These are phyloP conservation scores for Platanthera guangdongensis DNA, from an alignment of 106 monocot genomes.

Conservation along the genomic window DNA sequence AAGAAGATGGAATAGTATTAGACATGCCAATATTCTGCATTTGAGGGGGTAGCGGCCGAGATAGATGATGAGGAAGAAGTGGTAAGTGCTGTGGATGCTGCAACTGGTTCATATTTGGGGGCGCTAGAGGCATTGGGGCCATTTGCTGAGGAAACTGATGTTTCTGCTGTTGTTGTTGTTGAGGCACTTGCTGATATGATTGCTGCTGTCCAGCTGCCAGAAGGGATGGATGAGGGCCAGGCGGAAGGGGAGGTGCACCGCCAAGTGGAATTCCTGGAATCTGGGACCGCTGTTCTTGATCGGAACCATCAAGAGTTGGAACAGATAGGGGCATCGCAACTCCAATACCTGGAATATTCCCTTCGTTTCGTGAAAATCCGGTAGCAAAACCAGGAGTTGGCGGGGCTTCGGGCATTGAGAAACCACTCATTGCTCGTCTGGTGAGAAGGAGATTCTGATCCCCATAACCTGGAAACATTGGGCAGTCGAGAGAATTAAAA, in stretches of 20 bases:
- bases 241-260: slow-evolving; percentile 87
- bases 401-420: slow-evolving; percentile 44
- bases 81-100: slow-evolving; percentile 63
- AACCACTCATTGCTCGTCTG: slow-evolving; percentile 47
- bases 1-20: slow-evolving; percentile 15
- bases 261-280: slow-evolving; percentile 46
- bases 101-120: slow-evolving; percentile 54
- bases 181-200: slow-evolving; percentile 50
- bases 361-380: slow-evolving; percentile 68
- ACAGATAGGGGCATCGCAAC: slow-evolving; percentile 65
- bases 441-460: slow-evolving; percentile 41
- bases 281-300: slow-evolving; percentile 57
- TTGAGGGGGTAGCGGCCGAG: slow-evolving; percentile 39
- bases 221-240: slow-evolving; percentile 91
- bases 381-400: slow-evolving; percentile 71
- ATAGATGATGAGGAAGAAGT: slow-evolving; percentile 42
- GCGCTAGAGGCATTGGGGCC: slow-evolving; percentile 36
- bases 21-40: slow-evolving; percentile 35
- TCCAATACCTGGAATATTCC: slow-evolving; percentile 88
- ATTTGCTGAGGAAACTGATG: slow-evolving; percentile 52
- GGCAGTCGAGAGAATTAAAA: background rate
- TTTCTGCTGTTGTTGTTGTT: slow-evolving; percentile 43
- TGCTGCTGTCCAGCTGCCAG: slow-evolving; percentile 65
- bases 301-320: slow-evolving; percentile 51
- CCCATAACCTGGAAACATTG: slow-evolving; percentile 54